Evolutionary conservation across 257 asterid species (phyloP).

Genomic region (Datura wrightii): DNA sequence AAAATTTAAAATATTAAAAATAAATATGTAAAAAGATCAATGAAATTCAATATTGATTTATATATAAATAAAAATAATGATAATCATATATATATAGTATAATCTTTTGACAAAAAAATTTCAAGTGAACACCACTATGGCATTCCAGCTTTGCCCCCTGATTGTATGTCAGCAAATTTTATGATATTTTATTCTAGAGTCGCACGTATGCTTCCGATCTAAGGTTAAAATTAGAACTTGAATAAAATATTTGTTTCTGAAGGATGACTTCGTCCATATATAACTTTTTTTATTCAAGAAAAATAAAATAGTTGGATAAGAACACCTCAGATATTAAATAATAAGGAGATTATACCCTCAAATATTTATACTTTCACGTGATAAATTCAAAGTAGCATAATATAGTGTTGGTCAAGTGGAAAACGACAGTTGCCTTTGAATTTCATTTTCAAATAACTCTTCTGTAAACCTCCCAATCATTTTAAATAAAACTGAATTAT

Average conservation of each 20-base stretch:
- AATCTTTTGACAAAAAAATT: too few species aligned
- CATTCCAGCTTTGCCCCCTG: too few species aligned
- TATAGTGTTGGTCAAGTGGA: constrained; percentile 11
- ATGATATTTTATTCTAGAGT: neutral
- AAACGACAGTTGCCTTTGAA: neutral
- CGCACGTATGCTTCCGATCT: too few species aligned
- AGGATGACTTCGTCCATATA: constrained; percentile 5
- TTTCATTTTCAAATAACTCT: neutral
- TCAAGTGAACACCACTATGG: too few species aligned
- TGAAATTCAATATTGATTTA: too few species aligned
- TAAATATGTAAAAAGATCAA: too few species aligned
- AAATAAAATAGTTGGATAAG: neutral
- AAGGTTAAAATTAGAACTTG: neutral
- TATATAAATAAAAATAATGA: too few species aligned
- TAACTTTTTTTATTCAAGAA: neutral
- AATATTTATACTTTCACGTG: neutral
- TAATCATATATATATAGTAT: too few species aligned
- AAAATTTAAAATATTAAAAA: too few species aligned
- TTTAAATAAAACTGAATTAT: neutral
- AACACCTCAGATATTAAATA: neutral
- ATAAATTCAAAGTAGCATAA: constrained; percentile 21
- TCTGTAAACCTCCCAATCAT: neutral
- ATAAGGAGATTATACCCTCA: neutral
- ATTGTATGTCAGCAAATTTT: too few species aligned
- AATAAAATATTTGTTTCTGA: neutral